A percentile compares a stretch with the other conserved stretches of the same genome.
Evolutionary conservation across 208 protist genomes (phyloP).

Genomic region (Crithidia fasciculata): DNA sequence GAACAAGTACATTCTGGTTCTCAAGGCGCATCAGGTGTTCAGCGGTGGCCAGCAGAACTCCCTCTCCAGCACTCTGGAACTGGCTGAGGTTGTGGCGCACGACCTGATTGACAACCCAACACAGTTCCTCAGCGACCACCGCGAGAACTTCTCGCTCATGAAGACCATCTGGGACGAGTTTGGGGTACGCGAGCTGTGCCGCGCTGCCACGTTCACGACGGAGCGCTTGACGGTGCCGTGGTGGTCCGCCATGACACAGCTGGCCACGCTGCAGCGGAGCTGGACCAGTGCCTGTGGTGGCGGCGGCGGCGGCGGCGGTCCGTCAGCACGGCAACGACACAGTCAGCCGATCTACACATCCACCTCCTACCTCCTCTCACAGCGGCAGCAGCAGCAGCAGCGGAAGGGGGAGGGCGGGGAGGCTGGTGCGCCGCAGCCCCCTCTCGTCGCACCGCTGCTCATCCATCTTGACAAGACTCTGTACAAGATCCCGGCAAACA

Average conservation of each 20-base stretch:
- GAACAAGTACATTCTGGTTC: slow-evolving; percentile 45
- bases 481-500: slow-evolving; percentile 37
- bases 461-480: slow-evolving; percentile 66
- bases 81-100: slow-evolving; percentile 59
- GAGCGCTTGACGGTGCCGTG: slow-evolving; percentile 59
- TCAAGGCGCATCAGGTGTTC: slow-evolving; percentile 68
- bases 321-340: background rate
- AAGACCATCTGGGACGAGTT: slow-evolving; percentile 63
- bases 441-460: slow-evolving; percentile 37
- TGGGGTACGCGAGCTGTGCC: slow-evolving; percentile 43
- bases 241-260: slow-evolving; percentile 45
- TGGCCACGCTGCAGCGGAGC: slow-evolving; percentile 27
- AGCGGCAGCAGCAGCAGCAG: slow-evolving; percentile 29
- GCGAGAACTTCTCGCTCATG: slow-evolving; percentile 52
- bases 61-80: slow-evolving; percentile 36
- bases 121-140: slow-evolving; percentile 51
- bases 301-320: background rate
- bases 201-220: slow-evolving; percentile 61
- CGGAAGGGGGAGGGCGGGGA: background rate
- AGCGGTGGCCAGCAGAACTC: slow-evolving; percentile 45
- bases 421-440: background rate
- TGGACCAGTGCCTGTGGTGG: slow-evolving; percentile 2
- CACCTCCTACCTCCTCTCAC: slow-evolving; percentile 22
- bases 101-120: slow-evolving; percentile 55
- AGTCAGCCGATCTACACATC: slow-evolving; percentile 27